Evolutionary conservation across 1,284 basidiomycete species (phyloP), one percentile per base, ranked within the genome.

Genomic region (Sporisorium exsertum): DNA sequence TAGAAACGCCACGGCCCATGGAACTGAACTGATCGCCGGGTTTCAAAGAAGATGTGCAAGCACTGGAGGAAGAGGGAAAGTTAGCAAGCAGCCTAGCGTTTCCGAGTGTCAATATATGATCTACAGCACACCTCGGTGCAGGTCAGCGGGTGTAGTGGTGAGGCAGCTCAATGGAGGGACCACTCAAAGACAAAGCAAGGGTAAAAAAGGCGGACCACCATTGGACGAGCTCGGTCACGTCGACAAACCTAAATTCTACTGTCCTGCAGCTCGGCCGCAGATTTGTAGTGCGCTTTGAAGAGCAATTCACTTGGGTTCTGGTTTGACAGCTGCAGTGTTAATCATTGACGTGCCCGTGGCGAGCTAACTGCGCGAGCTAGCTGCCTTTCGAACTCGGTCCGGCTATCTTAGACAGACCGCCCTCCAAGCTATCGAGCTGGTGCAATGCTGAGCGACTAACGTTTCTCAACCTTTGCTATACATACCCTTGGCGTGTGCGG

Each of bases 91-190:
- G 29, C 29, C 29, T 32, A 55, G 32, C 27, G 20, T 37, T 33
- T 50, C 60, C 60, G 56, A 63, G 60, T 18, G 60, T 63, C 51
- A 51, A 51, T 45, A 1, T n/a, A 63, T 24, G 51, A 68, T 68
- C 66, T 68, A 68, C 66, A 16, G 13, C 58, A 50, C 60, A 32
- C 26, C 18, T 24, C 18, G 18, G 22, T 45, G 40, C 54, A 43
- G 40, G 20, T 12, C 49, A 50, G 10, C 49, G 49, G 10, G 16
- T 5, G 8, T 3, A 32, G 29, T n/a, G n/a, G 9, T 50, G 47
- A 49, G 47, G 27, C 7, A 49, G 18, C 47, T 16, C 47, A 32
- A 29, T 49, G 47, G 47, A 49, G 27, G 16, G 29, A 32, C n/a
- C 15, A 20, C 8, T 2, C 10, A 9, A 47, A 47, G 24, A 8